Evolutionary conservation across 2,329 filamentous ascomycete species (phyloP), one percentile per base, ranked within the genome.

Genomic region (Ceratocystiopsis sp.): DNA sequence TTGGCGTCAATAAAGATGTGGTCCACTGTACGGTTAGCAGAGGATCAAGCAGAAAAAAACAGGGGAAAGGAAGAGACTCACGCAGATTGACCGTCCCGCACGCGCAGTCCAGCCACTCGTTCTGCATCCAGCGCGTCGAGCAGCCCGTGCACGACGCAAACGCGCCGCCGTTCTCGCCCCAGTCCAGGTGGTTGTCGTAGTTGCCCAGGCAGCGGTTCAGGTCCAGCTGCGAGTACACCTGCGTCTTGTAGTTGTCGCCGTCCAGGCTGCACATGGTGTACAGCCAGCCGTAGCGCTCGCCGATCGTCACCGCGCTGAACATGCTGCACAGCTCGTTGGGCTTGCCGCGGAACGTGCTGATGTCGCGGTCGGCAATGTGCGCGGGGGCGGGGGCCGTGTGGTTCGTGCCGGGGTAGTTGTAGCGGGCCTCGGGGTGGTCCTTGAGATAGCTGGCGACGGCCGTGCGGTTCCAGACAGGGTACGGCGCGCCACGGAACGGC

Each of bases 61-160:
- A 17, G 8, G 5, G 18, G n/a, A 17, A 17, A n/a, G 15, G 10
- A n/a, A 11, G 10, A 13, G 11, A 35, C 40, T 17, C 21, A 45
- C 44, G 45, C 4, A 50, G 39, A 29, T 50, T 40, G 13, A 50
- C 19, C 9, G 10, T 46, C 7, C 48, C 48, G n/a, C 46, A 50
- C 17, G 36, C 37, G 33, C 48, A 50, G 40, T 46, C 43, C 11
- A 48, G 34, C 18, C 46, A 46, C 12, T 11, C 19, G 19, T 21
- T 21, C 19, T 21, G 19, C 19, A 21, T 21, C 19, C 19, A 21
- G 42, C 2, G 43, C 44, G 2, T 21, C 35, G 4, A 43, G 21
- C 48, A 50, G 32, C 38, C 38, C 3, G 10, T 36, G 36, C 48
- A 50, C 7, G 48, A 48, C 0, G 40, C 41, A 40, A 48, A 46